Evolutionary conservation across 768 basidiomycete genomes (phyloP).

Genomic region (Mycena galopus): DNA sequence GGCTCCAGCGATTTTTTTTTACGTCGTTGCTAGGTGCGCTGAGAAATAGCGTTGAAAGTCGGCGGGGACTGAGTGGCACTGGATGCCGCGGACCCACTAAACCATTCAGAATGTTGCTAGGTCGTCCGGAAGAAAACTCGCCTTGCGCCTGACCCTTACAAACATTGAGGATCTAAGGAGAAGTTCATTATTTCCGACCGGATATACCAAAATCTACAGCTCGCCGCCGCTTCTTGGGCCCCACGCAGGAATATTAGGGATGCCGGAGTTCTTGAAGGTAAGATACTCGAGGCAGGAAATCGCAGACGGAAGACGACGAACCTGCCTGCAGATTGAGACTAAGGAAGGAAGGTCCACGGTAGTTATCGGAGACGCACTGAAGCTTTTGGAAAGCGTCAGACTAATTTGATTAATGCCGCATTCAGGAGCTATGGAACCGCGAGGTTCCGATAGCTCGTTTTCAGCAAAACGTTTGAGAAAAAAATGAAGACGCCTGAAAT

Average conservation of each 20-base stretch:
- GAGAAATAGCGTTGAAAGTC: too few species aligned
- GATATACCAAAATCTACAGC: too few species aligned
- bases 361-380: neutral
- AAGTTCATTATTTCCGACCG: too few species aligned
- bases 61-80: too few species aligned
- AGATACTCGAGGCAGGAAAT: neutral
- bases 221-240: neutral
- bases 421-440: neutral
- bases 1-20: too few species aligned
- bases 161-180: too few species aligned
- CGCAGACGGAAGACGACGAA: neutral
- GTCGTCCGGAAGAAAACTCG: too few species aligned
- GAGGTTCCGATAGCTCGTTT: neutral
- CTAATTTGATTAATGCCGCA: neutral
- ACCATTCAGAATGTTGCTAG: too few species aligned
- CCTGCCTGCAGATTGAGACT: neutral
- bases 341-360: neutral
- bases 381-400: neutral
- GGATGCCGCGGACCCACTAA: too few species aligned
- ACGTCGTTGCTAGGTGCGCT: too few species aligned
- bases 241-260: neutral
- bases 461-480: neutral
- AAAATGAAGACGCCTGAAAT: neutral
- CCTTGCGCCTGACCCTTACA: too few species aligned
- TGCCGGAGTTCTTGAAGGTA: neutral